These are phyloP conservation scores for Arachis hypogaea DNA, from an alignment of 306 rosid species.

Conservation along the genomic window DNA sequence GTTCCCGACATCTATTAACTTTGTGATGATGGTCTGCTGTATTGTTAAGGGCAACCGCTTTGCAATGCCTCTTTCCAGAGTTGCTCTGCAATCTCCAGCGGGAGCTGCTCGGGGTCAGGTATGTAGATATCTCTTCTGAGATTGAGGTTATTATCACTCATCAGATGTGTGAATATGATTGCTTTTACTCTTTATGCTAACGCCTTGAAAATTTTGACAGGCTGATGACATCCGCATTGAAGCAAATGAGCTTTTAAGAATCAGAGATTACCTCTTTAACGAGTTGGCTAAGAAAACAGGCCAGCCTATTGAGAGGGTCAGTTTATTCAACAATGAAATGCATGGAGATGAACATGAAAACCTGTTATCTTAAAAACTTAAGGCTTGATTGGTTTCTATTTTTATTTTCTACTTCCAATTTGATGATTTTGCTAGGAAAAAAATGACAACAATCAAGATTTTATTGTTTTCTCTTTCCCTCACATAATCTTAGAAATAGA, in stretches of 20 bases:
- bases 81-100: conserved; percentile 80
- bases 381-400: too few relatives aligned
- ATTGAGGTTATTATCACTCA: conserved; percentile 14
- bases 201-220: conserved; percentile 48
- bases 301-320: conserved; percentile 87
- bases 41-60: conserved; percentile 67
- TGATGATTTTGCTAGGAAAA: neutral
- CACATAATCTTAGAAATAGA: too few relatives aligned
- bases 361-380: neutral
- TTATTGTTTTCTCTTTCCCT: neutral
- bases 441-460: neutral
- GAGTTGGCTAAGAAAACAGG: conserved; percentile 84
- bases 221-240: conserved; percentile 91
- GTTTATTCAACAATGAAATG: conserved; percentile 39
- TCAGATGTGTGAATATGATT: neutral
- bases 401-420: neutral
- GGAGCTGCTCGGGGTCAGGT: conserved; percentile 99
- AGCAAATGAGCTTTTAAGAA: conserved; percentile 86
- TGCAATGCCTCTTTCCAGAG: conserved; percentile 88
- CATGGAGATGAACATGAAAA: conserved; percentile 28
- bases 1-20: conserved; percentile 32
- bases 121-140: conserved; percentile 34
- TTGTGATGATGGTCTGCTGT: conserved; percentile 27
- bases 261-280: conserved; percentile 71
- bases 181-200: conserved; percentile 36